Evolutionary conservation across 1,284 basidiomycete genomes (phyloP), one percentile per base, ranked within the genome.

Genomic region (Xerocomus nothofagi): DNA sequence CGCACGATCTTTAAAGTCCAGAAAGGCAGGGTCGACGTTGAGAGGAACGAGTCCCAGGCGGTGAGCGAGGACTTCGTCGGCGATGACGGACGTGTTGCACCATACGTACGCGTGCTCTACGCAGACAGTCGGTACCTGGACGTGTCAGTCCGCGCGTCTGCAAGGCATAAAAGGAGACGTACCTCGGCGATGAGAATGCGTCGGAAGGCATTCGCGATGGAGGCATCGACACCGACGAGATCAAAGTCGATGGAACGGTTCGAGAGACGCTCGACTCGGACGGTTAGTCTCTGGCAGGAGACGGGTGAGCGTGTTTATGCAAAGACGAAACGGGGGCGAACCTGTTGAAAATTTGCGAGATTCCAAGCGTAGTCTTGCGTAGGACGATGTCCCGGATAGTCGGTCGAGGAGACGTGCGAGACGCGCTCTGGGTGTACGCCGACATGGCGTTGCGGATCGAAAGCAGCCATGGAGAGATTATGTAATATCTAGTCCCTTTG

Each of bases 41-140:
- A 99, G 74, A 5, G 96, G 97, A 2, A 99, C 76, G 14, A 99
- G 79, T 11, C 97, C 96, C 1, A 99, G 67, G 27, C 96, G 83
- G 53, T 98, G 94, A 2, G 93, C 81, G 14, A 99, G 78, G 1
- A 99, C 87, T 71, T 99, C 96, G 67, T 99, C 96, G 49, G 88
- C 92, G 51, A 99, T 86, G 60, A 99, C 91, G 3, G 86, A 88
- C 0, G 93, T 98, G 71, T 99, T 99, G 75, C 98, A 90, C 84
- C 88, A 98, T 3, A 97, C 79, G 69, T 94, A 99, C 8, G 93
- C 92, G 56, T 89, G 78, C 67, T 99, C 96, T 51, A 98, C 89
- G n/a, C 90, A 91, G 12, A 99, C 76, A 0, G 93, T 91, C 0
- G 94, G 94, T 0, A 97, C 89, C 91, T 93, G 60, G 7, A 14